A percentile compares a stretch with the other conserved stretches of the same genome.
Evolutionary conservation across 139 green algal species (phyloP).

Genomic region (Astrephomene gubernaculifera): DNA sequence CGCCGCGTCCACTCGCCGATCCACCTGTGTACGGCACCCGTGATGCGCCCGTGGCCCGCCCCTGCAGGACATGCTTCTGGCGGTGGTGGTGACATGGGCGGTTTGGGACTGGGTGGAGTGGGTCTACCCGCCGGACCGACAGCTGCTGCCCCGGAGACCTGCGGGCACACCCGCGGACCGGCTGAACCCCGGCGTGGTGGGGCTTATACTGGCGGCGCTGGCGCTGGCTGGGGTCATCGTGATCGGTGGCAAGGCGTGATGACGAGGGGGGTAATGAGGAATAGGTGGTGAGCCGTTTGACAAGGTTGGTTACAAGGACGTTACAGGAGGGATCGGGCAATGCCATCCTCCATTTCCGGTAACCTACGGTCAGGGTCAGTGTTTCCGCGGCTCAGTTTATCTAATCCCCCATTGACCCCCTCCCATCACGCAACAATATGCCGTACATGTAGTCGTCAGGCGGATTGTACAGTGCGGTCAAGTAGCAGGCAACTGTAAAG

Average conservation of each 20-base stretch:
- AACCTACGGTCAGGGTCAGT: no score
- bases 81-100: slow-evolving; percentile 76
- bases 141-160: slow-evolving; percentile 41
- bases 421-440: no score
- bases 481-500: no score
- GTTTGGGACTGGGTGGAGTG: slow-evolving; percentile 75
- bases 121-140: slow-evolving; percentile 62
- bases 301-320: background rate
- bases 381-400: no score
- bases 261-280: background rate
- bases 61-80: slow-evolving; percentile 82
- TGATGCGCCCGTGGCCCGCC: no score
- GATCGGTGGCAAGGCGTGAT: slow-evolving; percentile 62
- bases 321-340: no score
- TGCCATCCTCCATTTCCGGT: no score
- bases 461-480: no score
- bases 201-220: slow-evolving; percentile 48
- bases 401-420: no score
- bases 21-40: no score
- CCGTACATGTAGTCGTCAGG: no score
- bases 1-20: no score
- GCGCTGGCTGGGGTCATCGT: slow-evolving; percentile 55
- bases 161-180: slow-evolving; percentile 38
- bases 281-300: background rate
- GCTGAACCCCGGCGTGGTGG: slow-evolving; percentile 48